These are phyloP conservation scores for Neonectria punicea DNA, from an alignment of 2,329 filamentous ascomycete genomes.

Conservation along the genomic window DNA sequence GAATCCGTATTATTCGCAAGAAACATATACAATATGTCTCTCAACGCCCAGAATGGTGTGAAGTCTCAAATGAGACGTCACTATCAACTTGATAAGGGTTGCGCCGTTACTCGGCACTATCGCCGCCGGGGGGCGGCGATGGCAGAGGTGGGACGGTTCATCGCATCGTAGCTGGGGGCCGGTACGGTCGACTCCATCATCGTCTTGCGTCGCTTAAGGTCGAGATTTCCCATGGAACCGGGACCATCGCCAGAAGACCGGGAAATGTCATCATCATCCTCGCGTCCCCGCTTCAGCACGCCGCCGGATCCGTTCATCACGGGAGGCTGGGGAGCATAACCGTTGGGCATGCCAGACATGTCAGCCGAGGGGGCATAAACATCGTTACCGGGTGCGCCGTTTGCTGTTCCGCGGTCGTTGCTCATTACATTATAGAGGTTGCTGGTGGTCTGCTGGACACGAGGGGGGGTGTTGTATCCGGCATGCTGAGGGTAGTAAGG, in stretches of 20 bases:
- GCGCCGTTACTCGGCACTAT: slow-evolving; percentile 40
- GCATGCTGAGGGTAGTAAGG: slow-evolving; percentile 76
- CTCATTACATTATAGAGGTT: slow-evolving; percentile 92
- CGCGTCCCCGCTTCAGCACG: slow-evolving; percentile 59
- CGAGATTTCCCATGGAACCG: slow-evolving; percentile 58
- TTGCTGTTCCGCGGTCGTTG: slow-evolving; percentile 73
- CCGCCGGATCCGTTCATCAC: slow-evolving; percentile 71
- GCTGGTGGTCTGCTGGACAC: slow-evolving; percentile 75
- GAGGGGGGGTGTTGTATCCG: slow-evolving; percentile 83
- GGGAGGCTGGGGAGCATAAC: slow-evolving; percentile 71
- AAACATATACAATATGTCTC: slow-evolving; percentile 10
- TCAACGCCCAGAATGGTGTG: slow-evolving; percentile 18
- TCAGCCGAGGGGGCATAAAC: slow-evolving; percentile 76
- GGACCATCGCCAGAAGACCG: slow-evolving; percentile 68
- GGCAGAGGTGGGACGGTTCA: slow-evolving; percentile 59
- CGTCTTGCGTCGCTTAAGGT: slow-evolving; percentile 84
- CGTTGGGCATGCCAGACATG: slow-evolving; percentile 66
- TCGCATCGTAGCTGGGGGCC: slow-evolving; percentile 59
- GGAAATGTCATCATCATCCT: slow-evolving; percentile 69
- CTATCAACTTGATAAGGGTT: slow-evolving; percentile 10
- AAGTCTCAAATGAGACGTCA: slow-evolving; percentile 10
- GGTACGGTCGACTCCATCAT: slow-evolving; percentile 70
- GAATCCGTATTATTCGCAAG: slow-evolving; percentile 23
- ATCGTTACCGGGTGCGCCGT: slow-evolving; percentile 71
- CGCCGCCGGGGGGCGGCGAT: slow-evolving; percentile 55